A percentile compares a stretch with the other conserved stretches of the same genome.
Evolutionary conservation across 2,329 filamentous ascomycete species (phyloP).

Genomic region (Beauveria rudraprayagi): DNA sequence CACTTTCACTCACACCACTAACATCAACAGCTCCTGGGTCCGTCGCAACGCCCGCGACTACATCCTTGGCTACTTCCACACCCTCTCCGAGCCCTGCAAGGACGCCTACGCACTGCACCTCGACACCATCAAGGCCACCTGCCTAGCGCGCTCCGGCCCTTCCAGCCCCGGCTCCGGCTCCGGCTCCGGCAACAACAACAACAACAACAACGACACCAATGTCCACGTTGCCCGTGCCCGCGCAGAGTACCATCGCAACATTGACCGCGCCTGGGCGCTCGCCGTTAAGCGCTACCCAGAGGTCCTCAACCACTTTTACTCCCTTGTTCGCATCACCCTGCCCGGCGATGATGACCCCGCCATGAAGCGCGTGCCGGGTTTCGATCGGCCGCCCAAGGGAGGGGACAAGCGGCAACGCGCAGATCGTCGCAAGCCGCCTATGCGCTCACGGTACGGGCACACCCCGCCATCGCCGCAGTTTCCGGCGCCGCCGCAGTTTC

Average conservation of each 20-base stretch:
- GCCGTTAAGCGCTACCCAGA: slow-evolving; percentile 71
- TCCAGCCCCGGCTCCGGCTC: slow-evolving; percentile 17
- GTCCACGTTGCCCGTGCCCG: slow-evolving; percentile 40
- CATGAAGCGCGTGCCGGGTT: slow-evolving; percentile 38
- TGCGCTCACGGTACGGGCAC: too few species aligned
- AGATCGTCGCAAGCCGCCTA: too few species aligned
- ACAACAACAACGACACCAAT: too few species aligned
- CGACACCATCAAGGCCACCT: slow-evolving; percentile 46
- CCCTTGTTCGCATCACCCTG: slow-evolving; percentile 57
- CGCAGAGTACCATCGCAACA: slow-evolving; percentile 62
- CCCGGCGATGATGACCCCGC: slow-evolving; percentile 53
- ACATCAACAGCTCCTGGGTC: slow-evolving; percentile 48
- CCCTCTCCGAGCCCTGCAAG: slow-evolving; percentile 54
- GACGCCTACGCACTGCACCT: slow-evolving; percentile 46
- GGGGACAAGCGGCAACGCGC: too few species aligned
- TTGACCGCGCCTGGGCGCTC: slow-evolving; percentile 71
- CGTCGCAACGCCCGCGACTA: slow-evolving; percentile 58
- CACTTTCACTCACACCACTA: background rate
- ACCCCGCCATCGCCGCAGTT: too few species aligned
- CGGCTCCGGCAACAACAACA: too few species aligned
- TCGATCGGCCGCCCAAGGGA: too few species aligned
- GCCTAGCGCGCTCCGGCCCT: slow-evolving; percentile 49
- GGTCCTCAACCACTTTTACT: slow-evolving; percentile 74
- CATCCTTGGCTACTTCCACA: slow-evolving; percentile 56
- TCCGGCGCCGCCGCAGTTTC: background rate